These are phyloP conservation scores for Lasiodiplodia hormozganensis DNA, from an alignment of 2,329 filamentous ascomycete genomes.

Conservation along the genomic window DNA sequence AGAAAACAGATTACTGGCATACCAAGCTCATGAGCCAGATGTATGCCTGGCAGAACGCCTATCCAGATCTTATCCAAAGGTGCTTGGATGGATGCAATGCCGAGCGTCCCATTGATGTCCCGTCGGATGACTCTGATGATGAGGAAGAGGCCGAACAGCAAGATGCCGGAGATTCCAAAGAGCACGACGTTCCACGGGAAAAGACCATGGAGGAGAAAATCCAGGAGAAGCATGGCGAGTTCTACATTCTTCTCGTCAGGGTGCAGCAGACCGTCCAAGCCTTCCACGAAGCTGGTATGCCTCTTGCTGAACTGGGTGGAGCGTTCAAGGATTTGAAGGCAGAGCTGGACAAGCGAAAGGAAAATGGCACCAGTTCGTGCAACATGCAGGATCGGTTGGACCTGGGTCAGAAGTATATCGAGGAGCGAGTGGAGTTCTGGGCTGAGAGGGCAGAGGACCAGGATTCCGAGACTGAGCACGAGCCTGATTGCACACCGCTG, in stretches of 20 bases:
- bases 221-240: not conserved
- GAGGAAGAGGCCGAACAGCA: not conserved
- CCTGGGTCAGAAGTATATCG: not conserved
- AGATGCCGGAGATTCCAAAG: not conserved
- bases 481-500: not conserved
- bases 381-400: not conserved
- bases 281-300: not conserved
- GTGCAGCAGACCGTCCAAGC: not conserved
- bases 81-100: not conserved
- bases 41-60: not conserved
- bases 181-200: not conserved
- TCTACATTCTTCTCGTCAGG: slow-evolving; percentile 13
- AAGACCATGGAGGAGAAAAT: not conserved
- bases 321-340: not conserved
- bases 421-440: not conserved
- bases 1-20: not conserved
- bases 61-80: not conserved
- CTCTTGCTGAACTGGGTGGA: slow-evolving; percentile 1
- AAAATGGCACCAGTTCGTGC: not conserved
- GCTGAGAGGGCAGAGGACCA: not conserved
- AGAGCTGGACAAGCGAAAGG: not conserved
- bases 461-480: not conserved
- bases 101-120: not conserved
- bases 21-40: not conserved
- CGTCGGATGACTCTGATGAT: not conserved